phyloP scores from a whole-genome alignment of 768 basidiomycete genomes.

The Hygrophorus pudorinus region DNA sequence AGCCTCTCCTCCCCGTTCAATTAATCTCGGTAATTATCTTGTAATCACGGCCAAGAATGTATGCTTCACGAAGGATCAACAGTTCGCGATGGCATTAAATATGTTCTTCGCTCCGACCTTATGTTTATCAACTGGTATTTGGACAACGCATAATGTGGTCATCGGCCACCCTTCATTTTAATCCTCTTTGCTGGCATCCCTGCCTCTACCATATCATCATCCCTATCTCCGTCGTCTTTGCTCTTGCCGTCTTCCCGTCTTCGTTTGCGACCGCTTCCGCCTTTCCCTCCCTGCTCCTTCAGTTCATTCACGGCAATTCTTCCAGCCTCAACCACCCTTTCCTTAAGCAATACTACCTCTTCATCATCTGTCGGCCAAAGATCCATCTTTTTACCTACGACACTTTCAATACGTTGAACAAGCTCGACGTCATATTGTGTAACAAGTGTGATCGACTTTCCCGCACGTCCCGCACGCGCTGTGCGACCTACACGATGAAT shows the following conservation, averaged over 20 bases:
- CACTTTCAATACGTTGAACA: constrained; percentile 87
- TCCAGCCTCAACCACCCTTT: constrained; percentile 83
- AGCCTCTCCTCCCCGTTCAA: no score
- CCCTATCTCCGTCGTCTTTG: constrained; percentile 75
- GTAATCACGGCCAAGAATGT: no score
- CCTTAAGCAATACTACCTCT: constrained; percentile 77
- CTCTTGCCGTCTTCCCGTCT: constrained; percentile 38
- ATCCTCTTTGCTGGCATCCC: constrained; percentile 69
- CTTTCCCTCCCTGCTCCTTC: constrained; percentile 46
- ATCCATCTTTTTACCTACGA: constrained; percentile 88
- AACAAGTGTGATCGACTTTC: constrained; percentile 95
- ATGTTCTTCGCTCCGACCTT: constrained; percentile 61
- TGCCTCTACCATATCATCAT: constrained; percentile 88
- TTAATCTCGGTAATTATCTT: no score
- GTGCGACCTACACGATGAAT: constrained; percentile 98
- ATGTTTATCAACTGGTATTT: constrained; percentile 45
- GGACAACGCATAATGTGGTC: not conserved
- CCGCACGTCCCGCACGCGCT: constrained; percentile 93
- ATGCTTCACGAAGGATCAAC: constrained; percentile 62
- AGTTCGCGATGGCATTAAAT: constrained; percentile 56
- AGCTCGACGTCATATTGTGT: constrained; percentile 98
- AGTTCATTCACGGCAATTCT: constrained; percentile 71
- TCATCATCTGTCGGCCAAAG: constrained; percentile 81
- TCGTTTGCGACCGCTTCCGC: constrained; percentile 27
- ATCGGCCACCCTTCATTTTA: constrained; percentile 34